Percentiles rank a stretch among this genome's conserved stretches.
Evolutionary conservation across 768 basidiomycete genomes (phyloP).

Genomic region (Tulasnella sp.): DNA sequence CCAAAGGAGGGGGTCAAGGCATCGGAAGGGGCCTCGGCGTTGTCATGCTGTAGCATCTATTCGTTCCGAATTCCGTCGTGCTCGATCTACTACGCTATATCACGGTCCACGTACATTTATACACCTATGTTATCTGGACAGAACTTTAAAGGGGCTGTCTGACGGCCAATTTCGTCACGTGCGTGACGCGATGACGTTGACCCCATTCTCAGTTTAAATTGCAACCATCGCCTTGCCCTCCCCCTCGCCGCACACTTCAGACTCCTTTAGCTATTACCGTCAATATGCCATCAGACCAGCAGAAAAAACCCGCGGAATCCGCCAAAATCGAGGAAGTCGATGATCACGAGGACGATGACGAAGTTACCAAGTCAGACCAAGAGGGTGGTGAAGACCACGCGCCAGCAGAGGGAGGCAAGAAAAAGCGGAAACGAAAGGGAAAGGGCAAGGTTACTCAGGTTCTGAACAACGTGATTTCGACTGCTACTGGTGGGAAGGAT

Average conservation of each 20-base stretch:
- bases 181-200: background rate
- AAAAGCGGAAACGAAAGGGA: constrained; percentile 86
- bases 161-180: background rate
- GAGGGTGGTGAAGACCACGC: background rate
- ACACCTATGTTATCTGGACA: background rate
- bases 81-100: background rate
- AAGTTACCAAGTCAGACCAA: background rate
- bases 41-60: constrained; percentile 74
- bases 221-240: background rate
- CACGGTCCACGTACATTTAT: background rate
- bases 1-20: constrained; percentile 41
- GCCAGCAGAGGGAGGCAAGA: constrained; percentile 37
- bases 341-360: background rate
- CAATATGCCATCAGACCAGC: background rate
- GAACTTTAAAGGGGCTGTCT: background rate
- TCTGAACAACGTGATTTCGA: constrained; percentile 35
- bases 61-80: background rate
- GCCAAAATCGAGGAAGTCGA: background rate
- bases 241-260: background rate
- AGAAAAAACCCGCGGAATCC: background rate
- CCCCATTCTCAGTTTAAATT: background rate
- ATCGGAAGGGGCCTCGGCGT: constrained; percentile 57
- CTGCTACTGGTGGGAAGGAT: constrained; percentile 52
- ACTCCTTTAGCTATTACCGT: background rate
- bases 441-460: constrained; percentile 45